Evolutionary conservation across 164 flowering plant species (phyloP).

Genomic region (Berberis vulgaris): DNA sequence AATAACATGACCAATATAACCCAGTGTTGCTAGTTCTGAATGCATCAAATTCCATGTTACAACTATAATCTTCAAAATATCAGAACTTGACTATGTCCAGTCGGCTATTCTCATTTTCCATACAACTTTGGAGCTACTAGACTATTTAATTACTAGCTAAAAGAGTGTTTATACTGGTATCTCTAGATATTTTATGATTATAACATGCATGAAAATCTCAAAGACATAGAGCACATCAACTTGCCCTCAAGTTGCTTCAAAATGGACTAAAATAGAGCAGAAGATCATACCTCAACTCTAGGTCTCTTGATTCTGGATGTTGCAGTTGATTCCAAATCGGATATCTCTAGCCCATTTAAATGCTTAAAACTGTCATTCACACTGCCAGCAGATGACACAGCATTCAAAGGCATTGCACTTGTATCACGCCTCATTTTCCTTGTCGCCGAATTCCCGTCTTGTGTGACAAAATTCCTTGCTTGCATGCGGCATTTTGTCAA

Average conservation of each 20-base stretch:
- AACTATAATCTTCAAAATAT: too few species aligned
- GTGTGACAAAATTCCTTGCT: conserved; percentile 56
- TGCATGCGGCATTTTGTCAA: conserved; percentile 89
- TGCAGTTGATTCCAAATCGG: conserved; percentile 84
- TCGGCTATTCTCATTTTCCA: not conserved
- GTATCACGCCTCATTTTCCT: conserved; percentile 77
- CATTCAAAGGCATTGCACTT: conserved; percentile 68
- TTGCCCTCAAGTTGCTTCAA: not conserved
- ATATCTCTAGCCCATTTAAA: conserved; percentile 39
- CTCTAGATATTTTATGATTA: not conserved
- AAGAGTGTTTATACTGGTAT: not conserved
- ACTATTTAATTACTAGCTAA: not conserved
- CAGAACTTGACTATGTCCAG: not conserved
- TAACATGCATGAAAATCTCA: not conserved
- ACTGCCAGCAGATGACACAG: conserved; percentile 61
- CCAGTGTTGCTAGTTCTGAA: not conserved
- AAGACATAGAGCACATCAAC: not conserved
- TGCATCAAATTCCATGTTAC: not conserved
- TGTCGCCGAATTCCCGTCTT: conserved; percentile 53
- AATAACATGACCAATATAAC: not conserved
- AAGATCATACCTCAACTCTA: conserved; percentile 47
- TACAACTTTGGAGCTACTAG: not conserved
- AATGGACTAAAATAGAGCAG: not conserved
- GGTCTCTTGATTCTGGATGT: conserved; percentile 64
- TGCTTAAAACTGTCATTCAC: conserved; percentile 48